Percentiles rank a stretch among this genome's conserved stretches.
These are phyloP conservation scores for Yamadazyma insecticola DNA, from an alignment of 805 yeast genomes.

Conservation along the genomic window DNA sequence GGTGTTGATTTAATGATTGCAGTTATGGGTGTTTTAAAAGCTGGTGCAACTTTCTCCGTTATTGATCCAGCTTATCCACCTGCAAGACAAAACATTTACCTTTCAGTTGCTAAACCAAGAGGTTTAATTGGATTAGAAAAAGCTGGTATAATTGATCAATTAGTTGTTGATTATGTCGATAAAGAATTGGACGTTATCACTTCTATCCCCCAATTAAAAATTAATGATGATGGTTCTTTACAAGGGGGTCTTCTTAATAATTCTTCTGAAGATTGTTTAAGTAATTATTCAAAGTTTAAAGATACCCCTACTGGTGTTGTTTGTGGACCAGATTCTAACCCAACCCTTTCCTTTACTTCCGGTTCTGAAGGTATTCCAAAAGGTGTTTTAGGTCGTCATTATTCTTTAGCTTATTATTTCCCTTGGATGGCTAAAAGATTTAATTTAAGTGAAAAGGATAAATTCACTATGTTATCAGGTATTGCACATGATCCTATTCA, in stretches of 20 bases:
- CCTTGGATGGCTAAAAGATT: conserved; percentile 97
- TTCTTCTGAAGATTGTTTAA: conserved; percentile 43
- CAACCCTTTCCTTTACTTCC: conserved; percentile 92
- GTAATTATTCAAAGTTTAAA: conserved; percentile 40
- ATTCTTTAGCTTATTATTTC: conserved; percentile 93
- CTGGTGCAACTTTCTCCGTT: conserved; percentile 98
- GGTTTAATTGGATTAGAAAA: conserved; percentile 87
- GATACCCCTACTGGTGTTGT: conserved; percentile 74
- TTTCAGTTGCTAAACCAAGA: conserved; percentile 88
- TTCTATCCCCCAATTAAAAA: conserved; percentile 70
- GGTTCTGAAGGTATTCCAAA: conserved; percentile 99
- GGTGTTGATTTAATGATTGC: conserved; percentile 97
- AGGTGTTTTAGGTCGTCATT: conserved; percentile 98
- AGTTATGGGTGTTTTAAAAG: conserved; percentile 95
- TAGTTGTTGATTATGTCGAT: conserved; percentile 74
- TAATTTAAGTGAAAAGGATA: conserved; percentile 71
- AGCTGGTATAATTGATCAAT: conserved; percentile 77
- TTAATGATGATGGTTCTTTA: conserved; percentile 71
- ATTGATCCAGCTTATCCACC: conserved; percentile 99
- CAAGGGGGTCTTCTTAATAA: conserved; percentile 48
- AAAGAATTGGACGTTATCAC: conserved; percentile 70
- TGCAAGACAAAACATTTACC: conserved; percentile 89
- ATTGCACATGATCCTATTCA: conserved; percentile 99
- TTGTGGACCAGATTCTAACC: conserved; percentile 97
- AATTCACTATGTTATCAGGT: conserved; percentile 96